Base-by-base conservation (phyloP, 2,329 filamentous ascomycete species). In the Aureobasidium namibiae region DNA sequence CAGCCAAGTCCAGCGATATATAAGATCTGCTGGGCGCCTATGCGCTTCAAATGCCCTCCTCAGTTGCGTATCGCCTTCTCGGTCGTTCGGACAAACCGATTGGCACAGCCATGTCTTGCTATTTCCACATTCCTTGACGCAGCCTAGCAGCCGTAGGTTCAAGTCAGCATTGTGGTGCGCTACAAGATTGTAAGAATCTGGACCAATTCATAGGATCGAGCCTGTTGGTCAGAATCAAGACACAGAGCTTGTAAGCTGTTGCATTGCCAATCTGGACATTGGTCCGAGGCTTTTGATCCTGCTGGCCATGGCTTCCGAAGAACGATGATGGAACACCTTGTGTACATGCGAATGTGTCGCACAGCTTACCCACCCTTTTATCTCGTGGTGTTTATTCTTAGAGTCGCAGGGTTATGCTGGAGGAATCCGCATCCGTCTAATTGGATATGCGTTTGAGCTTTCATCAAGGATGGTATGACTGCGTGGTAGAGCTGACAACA, bases 181-280 rank as follows among this genome's bases (percentile, higher is more conserved):
- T 26, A 39, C 21, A 39, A 29, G 14, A 52, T 23, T 26, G 21
- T n/a, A 14, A 41, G 33, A 39, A 41, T 7, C n/a, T 23, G 14
- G 23, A 2, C 13, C 10, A 13, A 6, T 11, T n/a, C 31, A 53
- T 21, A 39, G 3, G 26, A 16, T 13, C 26, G 26, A 21, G 10
- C 13, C n/a, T 21, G 50, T n/a, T 23, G 13, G 49, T 52, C 34
- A 29, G 16, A 29, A 52, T 8, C 36, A 38, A 14, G 21, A 26
- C n/a, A 33, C 26, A 54, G 18, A 33, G 50, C 26, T 34, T n/a
- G 24, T 54, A 33, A 54, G 50, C 50, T 42, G 38, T 54, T 54
- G n/a, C 38, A 4, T 34, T 18, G 11, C 10, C n/a, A 34, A n/a
- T 29, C 16, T 8, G 3, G 21, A 45, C 4, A 29, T 44, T 45